Evolutionary conservation across 148 eudicot species (phyloP), one percentile per base, ranked within the genome.

Genomic region (Camellia sinensis): DNA sequence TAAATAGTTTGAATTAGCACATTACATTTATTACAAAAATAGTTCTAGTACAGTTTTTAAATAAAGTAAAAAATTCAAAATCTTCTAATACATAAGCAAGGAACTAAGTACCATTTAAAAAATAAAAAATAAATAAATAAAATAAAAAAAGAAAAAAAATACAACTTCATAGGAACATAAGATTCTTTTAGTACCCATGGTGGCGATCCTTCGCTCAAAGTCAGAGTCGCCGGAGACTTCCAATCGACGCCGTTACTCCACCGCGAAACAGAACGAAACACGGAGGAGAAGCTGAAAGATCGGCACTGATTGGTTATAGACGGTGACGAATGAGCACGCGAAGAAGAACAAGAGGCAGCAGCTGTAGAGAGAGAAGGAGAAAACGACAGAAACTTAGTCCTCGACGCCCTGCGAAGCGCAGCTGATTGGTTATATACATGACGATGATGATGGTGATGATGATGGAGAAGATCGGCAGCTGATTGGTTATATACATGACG

Each of bases 181-280:
- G 37, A 29, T 29, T 29, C 37, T 29, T 29, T 29, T 29, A 69
- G 15, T 84, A 89, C 91, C 89, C 92, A 89, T 89, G 2, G 88
- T 85, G 17, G 92, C 82, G 80, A 89, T 71, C 73, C 76, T 87
- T 3, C 89, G 85, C 53, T 83, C 75, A 63, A 86, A 79, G 82
- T 71, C 12, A 83, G 83, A 45, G 77, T 84, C 5, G 82, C 52
- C n/a, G 90, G 87, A 21, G 88, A 83, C 76, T 86, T 89, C 89
- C 89, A 89, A 59, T 82, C 88, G 17, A 77, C 85, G 54, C 87
- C 87, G 89, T 89, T 67, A 14, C 87, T 87, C 89, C 89, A 87
- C 87, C 88, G 80, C 76, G 87, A 82, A 4, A 57, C 78, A 10
- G 87, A 80, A 13, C 88, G 77, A 54, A 75, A 57, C 7, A 75